These are phyloP conservation scores for Cynara cardunculus DNA, from an alignment of 129 eudicot species.

Conservation along the genomic window DNA sequence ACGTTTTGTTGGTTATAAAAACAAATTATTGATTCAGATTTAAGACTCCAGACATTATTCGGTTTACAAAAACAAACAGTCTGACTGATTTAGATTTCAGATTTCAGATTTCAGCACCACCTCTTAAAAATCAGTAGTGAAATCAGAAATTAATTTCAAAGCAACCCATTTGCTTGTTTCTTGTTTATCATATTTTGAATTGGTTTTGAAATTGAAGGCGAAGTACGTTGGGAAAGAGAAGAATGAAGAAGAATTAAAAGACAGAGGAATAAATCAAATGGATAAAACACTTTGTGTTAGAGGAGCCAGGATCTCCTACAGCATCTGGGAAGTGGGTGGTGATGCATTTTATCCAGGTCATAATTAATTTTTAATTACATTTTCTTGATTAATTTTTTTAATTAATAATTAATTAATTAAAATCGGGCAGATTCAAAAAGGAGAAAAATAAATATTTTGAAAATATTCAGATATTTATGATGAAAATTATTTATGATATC, in stretches of 20 bases:
- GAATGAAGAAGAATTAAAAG: slow-evolving; percentile 29
- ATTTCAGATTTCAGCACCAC: too few species aligned
- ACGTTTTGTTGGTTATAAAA: too few species aligned
- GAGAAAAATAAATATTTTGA: not conserved
- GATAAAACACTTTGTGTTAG: slow-evolving; percentile 54
- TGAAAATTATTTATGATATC: too few species aligned
- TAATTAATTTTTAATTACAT: not conserved
- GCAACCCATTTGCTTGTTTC: not conserved
- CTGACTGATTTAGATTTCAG: too few species aligned
- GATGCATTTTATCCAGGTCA: slow-evolving; percentile 40
- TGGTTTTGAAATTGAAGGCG: slow-evolving; percentile 24
- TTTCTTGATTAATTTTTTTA: not conserved
- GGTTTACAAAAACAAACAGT: too few species aligned
- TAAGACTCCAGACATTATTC: too few species aligned
- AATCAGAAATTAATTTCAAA: not conserved
- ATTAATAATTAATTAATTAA: not conserved
- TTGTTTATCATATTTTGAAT: not conserved
- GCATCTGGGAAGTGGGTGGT: slow-evolving; percentile 71
- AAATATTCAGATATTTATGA: too few species aligned
- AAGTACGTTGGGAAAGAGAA: slow-evolving; percentile 60
- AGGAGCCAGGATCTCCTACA: slow-evolving; percentile 67
- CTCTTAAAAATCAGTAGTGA: too few species aligned
- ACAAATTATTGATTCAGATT: too few species aligned
- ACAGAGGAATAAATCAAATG: slow-evolving; percentile 43
- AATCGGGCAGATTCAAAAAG: not conserved